phyloP scores from a whole-genome alignment of 2,329 filamentous ascomycete species.

The Pestalotiopsis sp. region DNA sequence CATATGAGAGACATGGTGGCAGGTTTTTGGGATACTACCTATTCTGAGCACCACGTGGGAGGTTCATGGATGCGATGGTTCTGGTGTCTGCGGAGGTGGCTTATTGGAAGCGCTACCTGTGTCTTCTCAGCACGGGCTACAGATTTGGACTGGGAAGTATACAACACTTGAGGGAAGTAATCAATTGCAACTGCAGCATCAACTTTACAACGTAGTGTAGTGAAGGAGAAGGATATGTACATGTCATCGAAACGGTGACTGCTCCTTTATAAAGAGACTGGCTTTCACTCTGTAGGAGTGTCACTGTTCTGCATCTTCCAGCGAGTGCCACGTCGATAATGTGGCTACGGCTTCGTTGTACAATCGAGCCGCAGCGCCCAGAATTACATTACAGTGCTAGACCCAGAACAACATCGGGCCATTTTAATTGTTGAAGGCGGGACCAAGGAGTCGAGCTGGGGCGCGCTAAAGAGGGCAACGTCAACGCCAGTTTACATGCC shows the following conservation, averaged over 20 bases:
- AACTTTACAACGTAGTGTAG: not conserved
- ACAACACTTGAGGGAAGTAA: too few species aligned
- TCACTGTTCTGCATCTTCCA: not conserved
- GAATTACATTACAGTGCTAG: not conserved
- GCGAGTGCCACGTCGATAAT: not conserved
- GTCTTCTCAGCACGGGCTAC: too few species aligned
- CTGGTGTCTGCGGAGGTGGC: too few species aligned
- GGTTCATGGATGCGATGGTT: too few species aligned
- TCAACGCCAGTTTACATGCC: not conserved
- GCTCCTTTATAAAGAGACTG: not conserved
- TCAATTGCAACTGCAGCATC: too few species aligned
- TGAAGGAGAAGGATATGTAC: not conserved
- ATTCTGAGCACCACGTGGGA: not conserved
- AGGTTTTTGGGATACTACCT: not conserved
- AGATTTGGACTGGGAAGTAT: too few species aligned
- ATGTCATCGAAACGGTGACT: not conserved
- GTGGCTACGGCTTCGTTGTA: not conserved
- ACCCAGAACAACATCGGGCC: not conserved
- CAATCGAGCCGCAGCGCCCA: not conserved
- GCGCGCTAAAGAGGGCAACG: conserved; percentile 3
- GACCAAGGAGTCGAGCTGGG: not conserved
- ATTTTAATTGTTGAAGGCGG: not conserved
- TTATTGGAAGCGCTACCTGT: too few species aligned
- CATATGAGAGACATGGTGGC: not conserved
- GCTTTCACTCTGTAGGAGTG: not conserved